Base-by-base conservation (phyloP, 139 green algal genomes). In the Trebouxia sp. region DNA sequence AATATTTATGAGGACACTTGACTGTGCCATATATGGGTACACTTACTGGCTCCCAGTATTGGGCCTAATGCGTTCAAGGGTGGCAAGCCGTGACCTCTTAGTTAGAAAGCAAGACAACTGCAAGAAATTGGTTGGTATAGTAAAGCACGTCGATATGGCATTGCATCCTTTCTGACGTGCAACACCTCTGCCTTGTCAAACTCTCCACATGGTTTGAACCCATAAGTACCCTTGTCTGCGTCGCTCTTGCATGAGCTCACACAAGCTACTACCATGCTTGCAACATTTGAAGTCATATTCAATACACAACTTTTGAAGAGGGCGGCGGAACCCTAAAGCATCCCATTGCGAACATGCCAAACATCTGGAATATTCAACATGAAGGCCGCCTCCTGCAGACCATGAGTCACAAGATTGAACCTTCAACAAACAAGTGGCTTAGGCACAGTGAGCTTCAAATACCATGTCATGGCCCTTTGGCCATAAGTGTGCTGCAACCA, bases 401-500 rank as follows among this genome's bases (percentile, higher is more conserved):
- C 55, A 65, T 65, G 55, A 65, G 55, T 65, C 55, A 65, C 55
- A 65, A 65, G 55, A 65, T 65, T 32, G 55, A 26, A 65, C 55
- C 55, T 65, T 65, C 12, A 65, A 26, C 55, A 37, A 65, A 65
- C 55, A 65, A 38, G 55, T 65, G 26, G 55, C 22, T 24, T 26
- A 65, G 55, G 55, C 55, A 65, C 55, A 65, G 35, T 38, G 35
- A 65, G 55, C 55, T 65, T 65, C 55, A 65, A 24, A 26, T 65
- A 65, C 22, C 55, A 65, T 65, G 55, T 65, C 55, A 65, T 26
- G 55, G 55, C 55, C 35, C 55, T 65, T 65, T 65, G 55, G 55
- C 55, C 55, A 65, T 65, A 65, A 65, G 55, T 65, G 55, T 65
- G 55, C 55, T 65, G 26, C 55, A 65, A 65, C 55, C 55, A 65